Evolutionary conservation across 2,329 filamentous ascomycete species (phyloP), one percentile per base, ranked within the genome.

Genomic region (Purpureocillium takamizusanense): DNA sequence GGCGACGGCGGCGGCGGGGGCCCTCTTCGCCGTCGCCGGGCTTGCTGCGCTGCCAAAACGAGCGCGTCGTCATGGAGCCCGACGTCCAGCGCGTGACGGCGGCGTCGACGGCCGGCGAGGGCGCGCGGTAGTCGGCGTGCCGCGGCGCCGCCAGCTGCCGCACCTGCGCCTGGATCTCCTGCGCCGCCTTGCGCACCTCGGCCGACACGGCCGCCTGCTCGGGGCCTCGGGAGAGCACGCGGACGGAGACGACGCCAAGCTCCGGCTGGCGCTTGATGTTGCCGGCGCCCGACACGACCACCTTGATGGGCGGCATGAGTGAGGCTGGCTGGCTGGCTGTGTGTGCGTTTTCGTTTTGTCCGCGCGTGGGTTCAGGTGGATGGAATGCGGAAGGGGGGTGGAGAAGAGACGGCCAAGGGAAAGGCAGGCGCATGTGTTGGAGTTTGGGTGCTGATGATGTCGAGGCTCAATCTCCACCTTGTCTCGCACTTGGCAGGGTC

Each of bases 191-290:
- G 29, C 28, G 36, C 27, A 32, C 36, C 14, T 37, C 36, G 36
- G 36, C n/a, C 13, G 36, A 37, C 27, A 37, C 30, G 27, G 14
- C 13, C n/a, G 36, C 36, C 29, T 37, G 36, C n/a, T 37, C 36
- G 6, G 11, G 36, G 29, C 36, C 28, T 12, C n/a, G 31, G 4
- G 36, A 13, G 28, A 14, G 36, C 27, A 37, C 16, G 4, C 16
- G 36, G 28, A 37, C 17, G 11, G 15, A n/a, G 15, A 37, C 10
- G 17, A 37, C 16, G 29, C 28, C 36, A 7, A 32, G 36, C 14
- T 37, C 28, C 10, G 36, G 36, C 28, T n/a, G 15, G 28, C 30
- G 16, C 28, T 37, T 33, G 28, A 37, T 32, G n/a, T 37, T 29
- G 29, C 36, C 36, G 6, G 16, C 9, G 27, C 36, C 36, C 15